Conservation (phyloP, 345 rosid species). For the Eucalyptus pumila region DNA sequence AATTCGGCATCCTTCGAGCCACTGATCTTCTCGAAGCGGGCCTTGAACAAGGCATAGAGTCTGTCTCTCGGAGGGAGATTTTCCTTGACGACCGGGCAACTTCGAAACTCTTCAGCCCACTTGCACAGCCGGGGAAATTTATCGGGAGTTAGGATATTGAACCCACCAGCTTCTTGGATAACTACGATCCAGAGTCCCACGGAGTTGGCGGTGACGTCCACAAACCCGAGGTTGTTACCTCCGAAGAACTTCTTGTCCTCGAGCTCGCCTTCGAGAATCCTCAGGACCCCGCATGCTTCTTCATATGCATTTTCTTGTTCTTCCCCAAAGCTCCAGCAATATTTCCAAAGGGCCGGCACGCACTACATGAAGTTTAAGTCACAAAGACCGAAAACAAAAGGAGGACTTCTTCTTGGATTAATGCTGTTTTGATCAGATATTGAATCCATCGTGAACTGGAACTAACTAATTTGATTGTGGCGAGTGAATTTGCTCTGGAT, state of each 20-base stretch:
- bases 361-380: constrained; percentile 3
- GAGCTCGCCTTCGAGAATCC: constrained; percentile 34
- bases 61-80: constrained; percentile 27
- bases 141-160: constrained; percentile 23
- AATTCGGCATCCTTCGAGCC: not conserved
- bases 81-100: constrained; percentile 14
- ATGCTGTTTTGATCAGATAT: not conserved
- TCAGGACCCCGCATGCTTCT: constrained; percentile 25
- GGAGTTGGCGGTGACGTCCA: constrained; percentile 36
- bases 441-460: not conserved
- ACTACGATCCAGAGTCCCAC: constrained; percentile 21
- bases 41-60: not conserved
- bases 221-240: constrained; percentile 37
- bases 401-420: not conserved
- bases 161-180: constrained; percentile 17
- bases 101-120: constrained; percentile 22
- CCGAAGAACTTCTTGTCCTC: constrained; percentile 39
- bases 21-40: not conserved
- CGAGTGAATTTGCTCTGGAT: not conserved
- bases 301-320: constrained; percentile 13
- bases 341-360: constrained; percentile 6
- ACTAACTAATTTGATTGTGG: not conserved
- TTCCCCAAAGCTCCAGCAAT: constrained; percentile 4
- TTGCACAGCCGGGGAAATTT: constrained; percentile 16
- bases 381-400: not conserved